A percentile compares a stretch with the other conserved stretches of the same genome.
Conservation (phyloP, 805 yeast species). For the Starmera dryadoides region DNA sequence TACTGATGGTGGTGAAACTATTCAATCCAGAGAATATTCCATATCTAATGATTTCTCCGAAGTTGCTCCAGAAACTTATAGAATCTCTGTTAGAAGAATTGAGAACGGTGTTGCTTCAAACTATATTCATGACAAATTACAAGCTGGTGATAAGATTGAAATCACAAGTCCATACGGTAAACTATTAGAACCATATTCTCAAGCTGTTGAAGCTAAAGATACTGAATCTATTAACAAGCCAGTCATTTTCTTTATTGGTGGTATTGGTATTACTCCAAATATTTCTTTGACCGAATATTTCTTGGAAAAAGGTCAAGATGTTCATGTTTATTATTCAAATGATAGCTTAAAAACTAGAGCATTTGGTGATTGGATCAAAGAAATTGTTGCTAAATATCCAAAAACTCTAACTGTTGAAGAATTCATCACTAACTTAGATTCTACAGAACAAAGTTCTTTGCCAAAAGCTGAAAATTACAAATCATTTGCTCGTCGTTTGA, state of each 20-base stretch:
- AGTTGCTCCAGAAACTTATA: conserved; percentile 28
- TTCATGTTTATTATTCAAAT: conserved; percentile 4
- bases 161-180: conserved; percentile 58
- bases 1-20: conserved; percentile 26
- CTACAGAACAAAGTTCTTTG: background rate
- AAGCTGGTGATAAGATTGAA: conserved; percentile 39
- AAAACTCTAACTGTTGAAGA: conserved; percentile 7
- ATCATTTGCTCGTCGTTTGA: conserved; percentile 4
- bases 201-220: conserved; percentile 20
- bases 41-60: conserved; percentile 32
- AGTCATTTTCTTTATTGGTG: conserved; percentile 45
- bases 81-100: conserved; percentile 51
- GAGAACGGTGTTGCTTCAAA: conserved; percentile 43
- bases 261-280: conserved; percentile 64
- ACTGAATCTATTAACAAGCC: conserved; percentile 16
- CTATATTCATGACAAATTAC: conserved; percentile 38
- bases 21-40: conserved; percentile 54
- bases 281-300: conserved; percentile 40
- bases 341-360: background rate
- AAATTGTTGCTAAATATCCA: conserved; percentile 5
- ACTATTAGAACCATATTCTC: conserved; percentile 25
- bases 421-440: conserved; percentile 5
- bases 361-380: conserved; percentile 9
- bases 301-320: conserved; percentile 9
- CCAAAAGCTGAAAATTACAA: conserved; percentile 4